Evolutionary conservation across 768 basidiomycete species (phyloP), one percentile per base, ranked within the genome.

Genomic region (Boletus rubescentipes): DNA sequence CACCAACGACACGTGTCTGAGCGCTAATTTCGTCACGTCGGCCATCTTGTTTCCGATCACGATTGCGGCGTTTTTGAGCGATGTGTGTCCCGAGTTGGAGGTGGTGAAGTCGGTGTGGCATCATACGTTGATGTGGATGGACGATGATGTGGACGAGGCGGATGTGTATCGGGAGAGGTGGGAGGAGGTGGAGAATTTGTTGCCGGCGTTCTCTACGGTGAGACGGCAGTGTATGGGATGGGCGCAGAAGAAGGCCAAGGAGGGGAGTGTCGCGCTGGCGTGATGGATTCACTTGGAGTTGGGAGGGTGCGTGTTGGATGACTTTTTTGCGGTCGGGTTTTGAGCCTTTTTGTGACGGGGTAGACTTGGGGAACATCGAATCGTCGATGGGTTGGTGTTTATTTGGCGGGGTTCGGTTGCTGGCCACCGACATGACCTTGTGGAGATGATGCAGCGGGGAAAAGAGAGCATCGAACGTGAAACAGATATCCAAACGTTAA

Each of bases 31-130:
- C 18, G 55, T 61, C 35, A 59, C 59, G 21, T 68, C 69, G 14
- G 7, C 18, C 9, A 67, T 70, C 50, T 3, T 26, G 18, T 36
- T 18, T 40, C 67, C 67, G 11, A 11, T 50, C 41, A 30, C 53
- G 29, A 35, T 70, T 0, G 64, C 67, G 8, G 62, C 62, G 49
- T 70, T 70, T 32, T 37, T 68, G 51, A 64, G 64, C 18, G 62
- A 64, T 6, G 43, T 69, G n/a, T 60, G 59, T 48, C 68, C 67
- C 2, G 43, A 54, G 26, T 9, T 66, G 34, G 38, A 46, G 29
- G 9, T 9, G 18, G 40, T 66, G 36, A 32, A 12, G 44, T 54
- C 55, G 49, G 35, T 49, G 45, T 67, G 66, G 68, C 11, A 4
- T 11, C n/a, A 30, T 15, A 34, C 14, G 1, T n/a, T 26, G 15